These are phyloP conservation scores for Straminergon stramineum DNA, from an alignment of 225 moss, liverwort and hornwort species.

Conservation along the genomic window DNA sequence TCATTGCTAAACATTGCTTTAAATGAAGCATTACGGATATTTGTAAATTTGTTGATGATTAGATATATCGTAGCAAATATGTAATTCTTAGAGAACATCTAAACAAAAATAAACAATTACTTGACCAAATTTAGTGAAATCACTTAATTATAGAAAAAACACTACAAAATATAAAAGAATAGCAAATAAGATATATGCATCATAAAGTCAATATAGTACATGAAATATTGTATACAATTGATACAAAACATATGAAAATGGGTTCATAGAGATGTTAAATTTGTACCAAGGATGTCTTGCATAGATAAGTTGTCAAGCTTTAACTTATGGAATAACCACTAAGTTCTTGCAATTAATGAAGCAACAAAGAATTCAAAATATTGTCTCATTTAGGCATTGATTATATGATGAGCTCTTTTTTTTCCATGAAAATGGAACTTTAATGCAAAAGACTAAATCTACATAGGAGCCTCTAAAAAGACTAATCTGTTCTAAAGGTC, in stretches of 20 bases:
- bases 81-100: not conserved
- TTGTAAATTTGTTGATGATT: no score
- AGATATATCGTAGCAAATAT: no score
- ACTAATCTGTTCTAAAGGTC: not conserved
- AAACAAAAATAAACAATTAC: not conserved
- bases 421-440: not conserved
- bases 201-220: not conserved
- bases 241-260: not conserved
- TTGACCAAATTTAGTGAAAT: not conserved
- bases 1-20: no score
- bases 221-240: not conserved
- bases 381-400: accelerated
- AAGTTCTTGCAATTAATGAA: not conserved
- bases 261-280: accelerated
- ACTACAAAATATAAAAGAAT: not conserved
- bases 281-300: accelerated
- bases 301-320: not conserved
- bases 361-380: not conserved
- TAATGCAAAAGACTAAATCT: not conserved
- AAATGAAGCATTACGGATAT: no score
- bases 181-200: no score
- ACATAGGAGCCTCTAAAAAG: not conserved
- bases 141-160: not conserved
- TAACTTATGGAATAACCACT: not conserved
- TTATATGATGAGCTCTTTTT: not conserved